Conservation (phyloP, 2,329 filamentous ascomycete species). For the Claviceps quebecensis region DNA sequence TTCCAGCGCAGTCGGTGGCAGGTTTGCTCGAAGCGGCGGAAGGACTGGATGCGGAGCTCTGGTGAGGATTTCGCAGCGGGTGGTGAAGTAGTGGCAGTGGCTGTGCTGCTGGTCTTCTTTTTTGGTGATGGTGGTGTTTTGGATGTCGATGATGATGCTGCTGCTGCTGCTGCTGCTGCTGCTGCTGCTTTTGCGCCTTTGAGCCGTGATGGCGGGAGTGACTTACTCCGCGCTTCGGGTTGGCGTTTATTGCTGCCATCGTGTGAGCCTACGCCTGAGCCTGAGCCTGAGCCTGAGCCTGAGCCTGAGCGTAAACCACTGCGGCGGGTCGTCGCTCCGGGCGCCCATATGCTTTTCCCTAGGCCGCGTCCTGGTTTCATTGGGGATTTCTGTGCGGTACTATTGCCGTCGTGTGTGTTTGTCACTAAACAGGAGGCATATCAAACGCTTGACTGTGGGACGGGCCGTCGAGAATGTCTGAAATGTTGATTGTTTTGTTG, state of each 20-base stretch:
- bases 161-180: background rate
- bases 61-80: background rate
- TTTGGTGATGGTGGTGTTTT: background rate
- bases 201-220: constrained; percentile 2
- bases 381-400: too few relatives aligned
- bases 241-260: background rate
- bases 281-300: background rate
- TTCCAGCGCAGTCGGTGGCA: constrained; percentile 50
- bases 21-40: constrained; percentile 45
- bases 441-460: too few relatives aligned
- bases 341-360: background rate
- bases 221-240: constrained; percentile 1
- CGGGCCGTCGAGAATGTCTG: too few relatives aligned
- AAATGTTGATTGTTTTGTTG: too few relatives aligned
- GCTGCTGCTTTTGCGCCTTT: background rate
- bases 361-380: background rate
- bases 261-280: background rate
- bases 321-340: background rate
- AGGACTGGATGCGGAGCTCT: constrained; percentile 22
- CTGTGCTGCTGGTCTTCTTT: too few relatives aligned
- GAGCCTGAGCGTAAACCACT: too few relatives aligned
- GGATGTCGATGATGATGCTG: background rate
- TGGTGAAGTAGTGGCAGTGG: too few relatives aligned
- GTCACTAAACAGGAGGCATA: too few relatives aligned
- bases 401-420: too few relatives aligned